Evolutionary conservation across 2,329 filamentous ascomycete genomes (phyloP).

Genomic region (Emergomyces africanus): DNA sequence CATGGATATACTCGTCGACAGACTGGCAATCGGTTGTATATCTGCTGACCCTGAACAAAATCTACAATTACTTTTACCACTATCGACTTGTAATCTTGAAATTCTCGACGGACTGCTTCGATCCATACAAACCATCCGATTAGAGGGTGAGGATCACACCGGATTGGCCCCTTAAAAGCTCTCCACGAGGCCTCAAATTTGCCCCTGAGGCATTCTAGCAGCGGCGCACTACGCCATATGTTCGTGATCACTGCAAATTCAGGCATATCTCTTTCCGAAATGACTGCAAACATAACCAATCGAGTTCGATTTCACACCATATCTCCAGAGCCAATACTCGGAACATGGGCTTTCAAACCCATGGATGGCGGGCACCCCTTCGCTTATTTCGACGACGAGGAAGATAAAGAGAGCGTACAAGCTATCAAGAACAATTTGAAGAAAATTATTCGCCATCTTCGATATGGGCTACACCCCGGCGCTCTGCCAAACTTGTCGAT

Average conservation of each 20-base stretch:
- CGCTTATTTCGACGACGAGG: constrained; percentile 11
- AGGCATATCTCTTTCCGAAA: constrained; percentile 11
- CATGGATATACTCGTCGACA: constrained; percentile 14
- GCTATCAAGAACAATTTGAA: constrained; percentile 14
- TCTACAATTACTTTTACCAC: constrained; percentile 16
- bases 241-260: constrained; percentile 20
- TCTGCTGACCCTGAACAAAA: constrained; percentile 11
- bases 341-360: constrained; percentile 7
- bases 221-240: constrained; percentile 20
- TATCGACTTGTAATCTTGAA: constrained; percentile 16
- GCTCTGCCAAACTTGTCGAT: constrained; percentile 15
- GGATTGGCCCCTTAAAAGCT: constrained; percentile 9
- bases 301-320: constrained; percentile 23
- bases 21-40: constrained; percentile 17
- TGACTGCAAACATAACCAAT: constrained; percentile 11
- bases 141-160: constrained; percentile 4
- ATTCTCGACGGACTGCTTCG: constrained; percentile 12
- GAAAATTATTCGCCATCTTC: constrained; percentile 17
- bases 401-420: constrained; percentile 6
- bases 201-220: constrained; percentile 13
- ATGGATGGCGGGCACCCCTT: constrained; percentile 20
- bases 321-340: constrained; percentile 16
- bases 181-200: constrained; percentile 16
- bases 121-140: constrained; percentile 11
- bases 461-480: constrained; percentile 18